Evolutionary conservation across 768 basidiomycete species (phyloP), one percentile per base, ranked within the genome.

Genomic region (Mycena floridula): DNA sequence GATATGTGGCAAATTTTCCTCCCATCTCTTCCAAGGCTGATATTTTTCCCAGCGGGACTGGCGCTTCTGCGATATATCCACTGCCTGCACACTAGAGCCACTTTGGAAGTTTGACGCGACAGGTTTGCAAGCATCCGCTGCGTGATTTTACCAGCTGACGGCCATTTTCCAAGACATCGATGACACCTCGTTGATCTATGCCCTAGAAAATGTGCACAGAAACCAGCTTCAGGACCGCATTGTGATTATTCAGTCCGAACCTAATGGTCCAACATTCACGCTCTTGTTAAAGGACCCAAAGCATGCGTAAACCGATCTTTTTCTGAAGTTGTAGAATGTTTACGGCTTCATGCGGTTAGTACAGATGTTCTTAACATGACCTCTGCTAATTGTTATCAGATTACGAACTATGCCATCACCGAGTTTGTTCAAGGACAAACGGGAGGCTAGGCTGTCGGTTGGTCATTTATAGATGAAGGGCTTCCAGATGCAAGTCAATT

Each of bases 51-150:
- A 90, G 91, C 28, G 95, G 95, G 18, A 95, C 93, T 6, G 95
- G 95, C 0, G 83, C 92, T 6, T 89, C 89, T 0, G 86, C 81
- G 1, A 90, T 98, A 44, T 98, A 96, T 52, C 85, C 94, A 0
- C 68, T 97, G 77, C 71, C 0, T 84, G 82, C 51, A 66, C 67
- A 2, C 52, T 78, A 26, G 63, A 78, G 36, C 57, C 67, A 5
- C 58, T 49, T 4, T 89, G 85, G 81, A 54, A 53, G 1, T 79
- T 94, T 44, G 49, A 77, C 18, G 89, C 76, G 0, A 89, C 89
- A 37, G 90, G 90, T 85, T 37, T 21, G 52, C 13, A 15, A 3
- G 32, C 7, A 3, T 7, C 32, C 7, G 4, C 32, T 15, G 13
- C 32, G 18, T 3, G 16, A 37, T 13, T 16, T 23, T 5, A n/a